Conservation (phyloP, 331 rosid genomes). For the Pyrus hybrid region DNA sequence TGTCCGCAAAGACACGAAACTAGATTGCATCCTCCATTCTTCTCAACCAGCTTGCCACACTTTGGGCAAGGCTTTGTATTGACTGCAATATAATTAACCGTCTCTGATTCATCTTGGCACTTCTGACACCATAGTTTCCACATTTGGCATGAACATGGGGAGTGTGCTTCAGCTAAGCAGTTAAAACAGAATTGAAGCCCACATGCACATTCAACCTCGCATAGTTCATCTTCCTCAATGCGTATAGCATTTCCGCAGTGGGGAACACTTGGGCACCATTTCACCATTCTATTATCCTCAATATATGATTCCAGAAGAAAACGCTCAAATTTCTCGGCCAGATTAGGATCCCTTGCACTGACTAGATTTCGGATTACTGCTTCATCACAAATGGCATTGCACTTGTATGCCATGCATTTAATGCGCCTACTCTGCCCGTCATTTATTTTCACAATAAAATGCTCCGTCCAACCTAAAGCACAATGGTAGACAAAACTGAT, state of each 20-base stretch:
- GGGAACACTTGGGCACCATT: slow-evolving; percentile 40
- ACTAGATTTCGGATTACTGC: slow-evolving; percentile 23
- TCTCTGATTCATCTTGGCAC: slow-evolving; percentile 27
- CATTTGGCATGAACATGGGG: slow-evolving; percentile 33
- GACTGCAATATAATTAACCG: slow-evolving; percentile 25
- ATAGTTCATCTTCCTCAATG: slow-evolving; percentile 13
- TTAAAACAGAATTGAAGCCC: slow-evolving; percentile 30
- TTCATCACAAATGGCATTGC: slow-evolving; percentile 35
- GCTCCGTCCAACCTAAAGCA: slow-evolving; percentile 34
- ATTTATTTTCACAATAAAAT: slow-evolving; percentile 32
- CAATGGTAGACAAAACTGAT: background rate
- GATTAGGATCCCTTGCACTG: slow-evolving; percentile 14
- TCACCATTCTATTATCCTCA: slow-evolving; percentile 33
- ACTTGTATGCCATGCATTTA: slow-evolving; percentile 31
- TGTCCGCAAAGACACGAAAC: slow-evolving; percentile 28
- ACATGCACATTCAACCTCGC: slow-evolving; percentile 39
- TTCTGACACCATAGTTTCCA: slow-evolving; percentile 28
- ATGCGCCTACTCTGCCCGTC: slow-evolving; percentile 39
- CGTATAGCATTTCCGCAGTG: slow-evolving; percentile 36
- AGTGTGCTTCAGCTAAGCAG: slow-evolving; percentile 30
- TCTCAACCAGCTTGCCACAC: slow-evolving; percentile 27
- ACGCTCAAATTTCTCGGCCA: slow-evolving; percentile 35
- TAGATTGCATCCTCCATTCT: slow-evolving; percentile 35
- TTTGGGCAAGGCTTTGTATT: slow-evolving; percentile 33
- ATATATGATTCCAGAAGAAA: slow-evolving; percentile 38